These are phyloP conservation scores for Amniculicola lignicola DNA, from an alignment of 495 filamentous ascomycete genomes.

Conservation along the genomic window DNA sequence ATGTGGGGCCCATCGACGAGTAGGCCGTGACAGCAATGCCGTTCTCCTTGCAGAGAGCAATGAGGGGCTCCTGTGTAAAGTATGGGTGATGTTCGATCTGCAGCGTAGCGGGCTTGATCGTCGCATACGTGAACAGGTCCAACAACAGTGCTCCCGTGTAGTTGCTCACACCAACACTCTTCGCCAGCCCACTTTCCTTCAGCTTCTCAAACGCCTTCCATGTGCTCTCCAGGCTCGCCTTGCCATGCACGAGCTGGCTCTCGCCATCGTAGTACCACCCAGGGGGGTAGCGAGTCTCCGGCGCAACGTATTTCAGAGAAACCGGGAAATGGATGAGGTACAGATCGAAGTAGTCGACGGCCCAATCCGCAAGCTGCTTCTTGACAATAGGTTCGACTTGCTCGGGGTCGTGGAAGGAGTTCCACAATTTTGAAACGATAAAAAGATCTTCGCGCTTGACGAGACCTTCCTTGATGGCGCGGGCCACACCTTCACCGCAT, in stretches of 20 bases:
- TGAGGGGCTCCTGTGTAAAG: conserved; percentile 73
- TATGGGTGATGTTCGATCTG: conserved; percentile 99
- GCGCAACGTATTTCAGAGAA: conserved; percentile 44
- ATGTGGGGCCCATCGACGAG: conserved; percentile 83
- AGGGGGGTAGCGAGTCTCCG: conserved; percentile 31
- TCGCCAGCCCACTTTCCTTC: conserved; percentile 64
- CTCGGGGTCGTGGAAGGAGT: conserved; percentile 61
- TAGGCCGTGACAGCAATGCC: conserved; percentile 83
- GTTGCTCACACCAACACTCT: conserved; percentile 85
- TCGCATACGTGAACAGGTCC: conserved; percentile 82
- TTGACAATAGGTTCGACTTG: conserved; percentile 58
- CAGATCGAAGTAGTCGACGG: conserved; percentile 65
- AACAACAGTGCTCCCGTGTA: conserved; percentile 80
- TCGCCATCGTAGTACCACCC: conserved; percentile 59
- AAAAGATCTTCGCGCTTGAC: conserved; percentile 61
- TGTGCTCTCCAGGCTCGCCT: conserved; percentile 78
- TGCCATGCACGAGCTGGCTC: conserved; percentile 53
- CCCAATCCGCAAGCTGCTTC: conserved; percentile 59
- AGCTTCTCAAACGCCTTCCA: conserved; percentile 83
- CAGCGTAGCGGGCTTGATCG: conserved; percentile 71
- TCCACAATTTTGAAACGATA: conserved; percentile 71
- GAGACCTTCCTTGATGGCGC: conserved; percentile 54
- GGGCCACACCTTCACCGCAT: conserved; percentile 46
- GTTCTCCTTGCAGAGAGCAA: conserved; percentile 67
- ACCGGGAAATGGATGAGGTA: conserved; percentile 65